A percentile compares a stretch with the other conserved stretches of the same genome.
Evolutionary conservation across 2,329 filamentous ascomycete species (phyloP).

Genomic region (Botryosphaeria dothidea): DNA sequence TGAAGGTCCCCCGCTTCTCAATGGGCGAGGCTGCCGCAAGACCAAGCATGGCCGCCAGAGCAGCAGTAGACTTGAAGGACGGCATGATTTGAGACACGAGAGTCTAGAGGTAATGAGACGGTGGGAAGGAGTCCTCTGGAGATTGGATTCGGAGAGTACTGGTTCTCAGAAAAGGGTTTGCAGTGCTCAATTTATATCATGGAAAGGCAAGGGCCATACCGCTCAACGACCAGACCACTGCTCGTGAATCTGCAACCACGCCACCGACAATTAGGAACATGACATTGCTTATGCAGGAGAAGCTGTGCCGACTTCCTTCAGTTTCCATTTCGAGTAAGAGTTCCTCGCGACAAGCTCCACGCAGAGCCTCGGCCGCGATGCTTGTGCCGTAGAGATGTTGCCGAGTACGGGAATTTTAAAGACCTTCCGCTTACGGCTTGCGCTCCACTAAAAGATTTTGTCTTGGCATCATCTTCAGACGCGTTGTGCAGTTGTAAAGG

Average conservation of each 20-base stretch:
- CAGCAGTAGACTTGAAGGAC: slow-evolving; percentile 32
- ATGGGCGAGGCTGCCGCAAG: slow-evolving; percentile 28
- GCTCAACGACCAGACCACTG: not conserved
- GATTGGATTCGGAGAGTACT: not conserved
- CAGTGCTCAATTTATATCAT: not conserved
- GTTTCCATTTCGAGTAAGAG: not conserved
- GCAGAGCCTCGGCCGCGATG: not conserved
- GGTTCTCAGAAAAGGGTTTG: not conserved
- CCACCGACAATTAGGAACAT: not conserved
- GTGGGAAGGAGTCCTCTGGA: not conserved
- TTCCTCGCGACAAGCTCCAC: not conserved
- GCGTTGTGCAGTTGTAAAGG: not conserved
- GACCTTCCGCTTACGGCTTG: not conserved
- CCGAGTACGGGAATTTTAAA: not conserved
- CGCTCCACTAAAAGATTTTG: not conserved
- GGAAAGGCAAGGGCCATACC: too few relatives aligned
- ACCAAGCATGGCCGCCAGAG: slow-evolving; percentile 31
- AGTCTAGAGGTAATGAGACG: slow-evolving; percentile 14
- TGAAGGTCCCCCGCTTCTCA: slow-evolving; percentile 33
- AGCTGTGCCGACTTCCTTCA: not conserved
- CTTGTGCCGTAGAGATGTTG: not conserved
- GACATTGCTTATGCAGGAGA: not conserved
- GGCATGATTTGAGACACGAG: slow-evolving; percentile 29
- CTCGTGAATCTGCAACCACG: not conserved
- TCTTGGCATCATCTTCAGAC: not conserved